phyloP scores from a whole-genome alignment of 257 asterid genomes.

The Fraxinus pennsylvanica region DNA sequence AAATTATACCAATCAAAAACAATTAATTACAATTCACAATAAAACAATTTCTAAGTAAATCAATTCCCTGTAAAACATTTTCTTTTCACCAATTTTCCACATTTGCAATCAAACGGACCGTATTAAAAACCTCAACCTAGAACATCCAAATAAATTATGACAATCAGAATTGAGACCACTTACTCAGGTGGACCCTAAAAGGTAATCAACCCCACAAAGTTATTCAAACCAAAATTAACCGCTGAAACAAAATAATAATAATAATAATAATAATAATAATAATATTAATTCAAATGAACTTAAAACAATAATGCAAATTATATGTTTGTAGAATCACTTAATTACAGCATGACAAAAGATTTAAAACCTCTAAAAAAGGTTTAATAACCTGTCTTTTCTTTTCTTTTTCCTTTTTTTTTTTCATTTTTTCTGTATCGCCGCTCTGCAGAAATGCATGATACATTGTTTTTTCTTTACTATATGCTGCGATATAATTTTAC shows the following conservation, averaged over 20 bases:
- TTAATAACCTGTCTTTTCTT: background rate
- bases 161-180: background rate
- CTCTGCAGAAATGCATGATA: constrained; percentile 31
- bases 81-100: no score
- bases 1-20: no score
- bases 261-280: no score
- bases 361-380: constrained; percentile 4
- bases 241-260: background rate
- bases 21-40: no score
- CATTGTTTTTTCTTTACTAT: constrained; percentile 24
- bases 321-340: background rate
- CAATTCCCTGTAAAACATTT: no score
- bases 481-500: constrained; percentile 33
- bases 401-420: background rate
- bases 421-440: constrained; percentile 20
- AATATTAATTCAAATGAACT: background rate
- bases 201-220: background rate
- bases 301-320: background rate
- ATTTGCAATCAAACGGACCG: no score
- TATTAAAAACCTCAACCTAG: background rate
- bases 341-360: constrained; percentile 8
- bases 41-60: no score
- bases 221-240: background rate
- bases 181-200: no score
- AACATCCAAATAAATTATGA: background rate